Base-by-base conservation (phyloP, 1,139 yeast genomes). In the Blastobotrys serpentis region DNA sequence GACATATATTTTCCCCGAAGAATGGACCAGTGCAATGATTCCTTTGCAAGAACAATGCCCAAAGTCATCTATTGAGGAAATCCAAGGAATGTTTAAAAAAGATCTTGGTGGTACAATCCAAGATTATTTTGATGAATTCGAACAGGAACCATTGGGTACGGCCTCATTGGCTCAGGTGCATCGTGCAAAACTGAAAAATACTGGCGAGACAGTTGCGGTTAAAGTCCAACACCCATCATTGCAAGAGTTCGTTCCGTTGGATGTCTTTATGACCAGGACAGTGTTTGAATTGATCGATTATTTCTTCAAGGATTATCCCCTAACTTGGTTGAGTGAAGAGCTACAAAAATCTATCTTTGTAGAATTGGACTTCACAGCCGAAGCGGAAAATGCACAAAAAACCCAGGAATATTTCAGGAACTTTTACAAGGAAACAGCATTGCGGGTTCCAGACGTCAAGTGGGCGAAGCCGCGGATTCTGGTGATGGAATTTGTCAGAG, bases 121-220 rank as follows among this genome's bases (percentile, higher is more conserved):
- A n/a, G 94, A 86, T 1, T 56, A 81, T 37, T 92, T 92, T 64
- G 65, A 71, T 10, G 79, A 77, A 26, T 87, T 92, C 64, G 79
- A 84, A 54, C 76, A 78, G 0, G 69, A 66, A 13, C 98, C 99
- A 0, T 80, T 92, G 39, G 99, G 98, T 1, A 95, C 89, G 11
- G 98, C 98, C 0, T 87, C 96, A 1, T 73, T 92, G 56, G 98
- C 98, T 0, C 99, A 92, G 63, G 99, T 92, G 7, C 98, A 92
- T 67, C 71, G 75, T 39, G 99, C 95, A 0, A 76, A 68, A 1
- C 66, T 90, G 49, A 76, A 72, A 50, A 70, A 67, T 2, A 76
- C 73, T 3, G 89, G 88, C 1, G 78, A 83, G 57, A 78, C 76
- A 59, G 98, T 90, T 1, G 98, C 98, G 0, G 96, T 92, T 19